Conservation (phyloP, 495 filamentous ascomycete species). For the Saxophila tyrrhenica region DNA sequence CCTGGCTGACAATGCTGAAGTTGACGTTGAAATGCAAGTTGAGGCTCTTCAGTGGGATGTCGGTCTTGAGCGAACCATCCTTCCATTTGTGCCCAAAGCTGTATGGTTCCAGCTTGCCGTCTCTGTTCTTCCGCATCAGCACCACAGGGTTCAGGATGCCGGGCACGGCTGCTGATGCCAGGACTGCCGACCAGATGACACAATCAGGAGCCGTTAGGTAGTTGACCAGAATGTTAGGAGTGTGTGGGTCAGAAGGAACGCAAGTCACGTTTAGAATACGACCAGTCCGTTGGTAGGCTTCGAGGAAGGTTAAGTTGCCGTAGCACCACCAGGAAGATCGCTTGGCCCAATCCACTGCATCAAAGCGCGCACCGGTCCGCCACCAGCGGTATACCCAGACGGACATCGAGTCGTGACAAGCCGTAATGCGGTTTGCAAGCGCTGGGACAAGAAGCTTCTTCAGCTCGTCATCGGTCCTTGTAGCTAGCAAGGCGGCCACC, state of each 20-base stretch:
- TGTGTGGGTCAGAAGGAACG: constrained; percentile 93
- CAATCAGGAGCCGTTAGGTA: constrained; percentile 92
- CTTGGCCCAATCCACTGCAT: constrained; percentile 81
- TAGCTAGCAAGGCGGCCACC: constrained; percentile 78
- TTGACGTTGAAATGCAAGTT: constrained; percentile 97
- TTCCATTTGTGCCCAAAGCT: constrained; percentile 98
- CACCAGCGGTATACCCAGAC: constrained; percentile 80
- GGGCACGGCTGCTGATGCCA: constrained; percentile 91
- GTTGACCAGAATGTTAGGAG: constrained; percentile 81
- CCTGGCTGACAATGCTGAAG: constrained; percentile 89
- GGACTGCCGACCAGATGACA: constrained; percentile 93
- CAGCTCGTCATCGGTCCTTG: constrained; percentile 82
- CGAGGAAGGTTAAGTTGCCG: constrained; percentile 83
- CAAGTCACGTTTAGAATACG: constrained; percentile 92
- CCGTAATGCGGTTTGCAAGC: constrained; percentile 70
- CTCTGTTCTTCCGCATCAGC: constrained; percentile 80
- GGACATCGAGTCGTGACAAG: constrained; percentile 65
- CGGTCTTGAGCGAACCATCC: constrained; percentile 83
- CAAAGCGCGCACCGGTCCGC: constrained; percentile 85
- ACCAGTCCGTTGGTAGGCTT: constrained; percentile 89
- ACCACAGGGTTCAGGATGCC: constrained; percentile 95
- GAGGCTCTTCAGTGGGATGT: constrained; percentile 86
- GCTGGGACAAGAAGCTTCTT: constrained; percentile 75
- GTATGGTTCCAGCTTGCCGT: constrained; percentile 69
- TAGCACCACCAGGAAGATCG: constrained; percentile 78